Base-by-base conservation (phyloP, 2,329 filamentous ascomycete genomes). In the Scedosporium dehoogii region DNA sequence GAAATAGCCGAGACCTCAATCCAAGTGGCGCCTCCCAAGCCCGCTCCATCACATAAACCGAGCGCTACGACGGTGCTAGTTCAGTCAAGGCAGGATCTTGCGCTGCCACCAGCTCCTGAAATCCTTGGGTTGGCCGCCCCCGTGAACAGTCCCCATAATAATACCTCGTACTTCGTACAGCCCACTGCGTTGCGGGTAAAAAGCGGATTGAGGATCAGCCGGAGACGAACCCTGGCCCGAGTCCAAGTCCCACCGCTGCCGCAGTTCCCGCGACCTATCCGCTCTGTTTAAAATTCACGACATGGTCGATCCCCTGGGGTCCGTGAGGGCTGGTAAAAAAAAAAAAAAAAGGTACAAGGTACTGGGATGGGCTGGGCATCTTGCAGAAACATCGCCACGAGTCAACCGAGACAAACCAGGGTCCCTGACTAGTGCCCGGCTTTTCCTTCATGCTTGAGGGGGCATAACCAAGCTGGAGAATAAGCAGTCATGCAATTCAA, bases 331-430 rank as follows among this genome's bases (percentile, higher is more conserved):
- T 29, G 27, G 27, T 4, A 29, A 29, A 48, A 48, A 18, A 48
- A 5, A n/a, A 21, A 48, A 29, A 29, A 48, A 48, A 18, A 48
- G 16, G 44, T 48, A 48, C 44, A 23, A 48, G 6, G 44, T 48
- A 48, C 21, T n/a, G 16, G 16, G n/a, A n/a, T 18, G 44, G 44
- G 33, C 33, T 38, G 33, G 33, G 29, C 33, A 18, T 55, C 12
- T 55, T 55, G 51, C 51, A 25, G 51, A 55, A 55, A 55, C 51
- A 55, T 23, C 51, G 51, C 51, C 51, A 55, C 51, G 51, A 27
- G 51, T 55, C 51, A 55, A 27, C 51, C 33, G 33, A 38, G 33
- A 38, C 33, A 38, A 38, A 14, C 33, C 18, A 27, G 51, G 51
- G 21, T 14, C 51, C 51, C 51, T 27, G 23, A 55, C 51, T 55